These are phyloP conservation scores for Backusella sp. DNA, from an alignment of 192 early-diverging fungal genomes.

Conservation along the genomic window DNA sequence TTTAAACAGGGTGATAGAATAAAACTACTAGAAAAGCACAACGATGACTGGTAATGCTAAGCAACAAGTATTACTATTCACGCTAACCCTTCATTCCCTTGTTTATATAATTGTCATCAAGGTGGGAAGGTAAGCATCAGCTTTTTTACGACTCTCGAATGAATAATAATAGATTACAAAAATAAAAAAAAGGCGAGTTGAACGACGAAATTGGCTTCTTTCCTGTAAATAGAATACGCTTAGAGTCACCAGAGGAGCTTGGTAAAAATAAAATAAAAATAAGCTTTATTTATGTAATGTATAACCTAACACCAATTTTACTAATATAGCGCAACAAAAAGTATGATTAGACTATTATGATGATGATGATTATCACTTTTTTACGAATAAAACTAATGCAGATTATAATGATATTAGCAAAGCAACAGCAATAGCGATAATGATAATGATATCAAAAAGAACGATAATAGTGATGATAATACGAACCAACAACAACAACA, in stretches of 20 bases:
- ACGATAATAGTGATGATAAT: neutral
- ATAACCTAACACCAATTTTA: no score
- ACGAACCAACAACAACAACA: neutral
- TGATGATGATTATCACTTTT: neutral
- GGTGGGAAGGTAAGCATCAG: slow-evolving; percentile 24
- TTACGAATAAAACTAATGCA: no score
- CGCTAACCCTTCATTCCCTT: neutral
- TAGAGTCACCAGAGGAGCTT: slow-evolving; percentile 14
- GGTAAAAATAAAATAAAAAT: neutral
- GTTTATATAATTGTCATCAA: neutral
- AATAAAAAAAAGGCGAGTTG: slow-evolving; percentile 26
- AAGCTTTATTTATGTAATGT: neutral
- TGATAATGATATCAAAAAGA: neutral
- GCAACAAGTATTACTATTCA: neutral
- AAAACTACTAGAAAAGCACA: slow-evolving; percentile 36
- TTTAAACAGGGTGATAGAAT: slow-evolving; percentile 38
- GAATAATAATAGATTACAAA: neutral
- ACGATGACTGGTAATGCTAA: slow-evolving; percentile 36
- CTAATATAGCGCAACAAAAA: neutral
- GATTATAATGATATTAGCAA: neutral
- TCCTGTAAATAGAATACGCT: slow-evolving; percentile 35
- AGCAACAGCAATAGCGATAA: neutral
- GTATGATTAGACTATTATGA: neutral
- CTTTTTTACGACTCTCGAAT: no score
- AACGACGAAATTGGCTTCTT: slow-evolving; percentile 38